Evolutionary conservation across 2,329 filamentous ascomycete genomes (phyloP).

Genomic region (Dothideomycetes sp.): DNA sequence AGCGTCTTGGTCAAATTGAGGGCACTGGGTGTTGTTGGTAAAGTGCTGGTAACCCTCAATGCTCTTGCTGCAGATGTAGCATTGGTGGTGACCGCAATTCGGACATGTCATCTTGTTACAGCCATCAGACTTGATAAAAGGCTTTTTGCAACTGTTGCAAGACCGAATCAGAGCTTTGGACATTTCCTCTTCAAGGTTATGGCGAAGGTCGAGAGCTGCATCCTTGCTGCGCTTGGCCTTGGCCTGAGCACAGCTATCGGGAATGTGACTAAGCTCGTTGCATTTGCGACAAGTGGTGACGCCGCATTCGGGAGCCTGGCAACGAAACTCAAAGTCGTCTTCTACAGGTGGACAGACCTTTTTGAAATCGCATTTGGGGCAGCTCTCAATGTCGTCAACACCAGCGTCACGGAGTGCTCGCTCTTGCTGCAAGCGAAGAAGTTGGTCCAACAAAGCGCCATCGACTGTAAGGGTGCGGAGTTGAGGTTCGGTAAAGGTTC

Average conservation of each 20-base stretch:
- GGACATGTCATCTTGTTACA: constrained; percentile 79
- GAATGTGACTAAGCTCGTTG: constrained; percentile 59
- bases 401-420: constrained; percentile 59
- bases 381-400: constrained; percentile 63
- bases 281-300: constrained; percentile 50
- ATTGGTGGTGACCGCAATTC: constrained; percentile 47
- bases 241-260: constrained; percentile 58
- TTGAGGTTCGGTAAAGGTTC: constrained; percentile 49
- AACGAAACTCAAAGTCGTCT: constrained; percentile 63
- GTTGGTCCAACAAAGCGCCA: constrained; percentile 47
- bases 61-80: constrained; percentile 61
- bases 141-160: constrained; percentile 64
- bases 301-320: constrained; percentile 56
- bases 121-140: constrained; percentile 68
- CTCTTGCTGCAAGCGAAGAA: constrained; percentile 64
- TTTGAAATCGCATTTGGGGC: constrained; percentile 75
- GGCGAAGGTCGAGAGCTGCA: constrained; percentile 51
- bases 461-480: constrained; percentile 48
- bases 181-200: constrained; percentile 74
- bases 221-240: constrained; percentile 43
- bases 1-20: constrained; percentile 51
- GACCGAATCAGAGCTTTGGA: constrained; percentile 65
- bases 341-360: constrained; percentile 61
- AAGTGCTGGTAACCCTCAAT: constrained; percentile 63
- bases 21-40: constrained; percentile 52